A percentile compares a stretch with the other conserved stretches of the same genome.
Conservation (phyloP, 129 eudicot species). For the Scalesia atractyloides region DNA sequence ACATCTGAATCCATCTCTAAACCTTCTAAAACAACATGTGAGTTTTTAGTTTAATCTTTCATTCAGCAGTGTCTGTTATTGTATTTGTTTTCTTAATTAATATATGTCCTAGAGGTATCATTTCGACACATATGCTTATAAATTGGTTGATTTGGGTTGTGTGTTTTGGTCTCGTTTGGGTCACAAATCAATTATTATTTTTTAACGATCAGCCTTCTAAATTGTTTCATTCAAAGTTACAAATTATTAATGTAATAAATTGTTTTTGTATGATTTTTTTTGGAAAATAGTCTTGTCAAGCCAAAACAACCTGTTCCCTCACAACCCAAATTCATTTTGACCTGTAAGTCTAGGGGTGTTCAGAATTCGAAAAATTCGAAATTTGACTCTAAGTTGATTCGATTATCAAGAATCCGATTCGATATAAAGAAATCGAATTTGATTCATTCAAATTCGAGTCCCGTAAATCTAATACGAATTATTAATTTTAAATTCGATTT, state of each 20-base stretch:
- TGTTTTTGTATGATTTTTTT: not conserved
- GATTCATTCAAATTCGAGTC: too few species aligned
- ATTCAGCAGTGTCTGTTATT: constrained; percentile 2
- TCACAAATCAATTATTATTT: not conserved
- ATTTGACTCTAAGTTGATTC: too few species aligned
- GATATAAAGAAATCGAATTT: too few species aligned
- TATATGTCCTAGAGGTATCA: not conserved
- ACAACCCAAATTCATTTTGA: not conserved
- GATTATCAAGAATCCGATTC: too few species aligned
- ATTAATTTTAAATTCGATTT: too few species aligned
- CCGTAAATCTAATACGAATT: too few species aligned
- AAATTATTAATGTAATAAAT: not conserved
- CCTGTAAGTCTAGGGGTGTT: not conserved
- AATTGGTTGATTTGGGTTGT: not conserved
- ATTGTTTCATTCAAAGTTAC: not conserved
- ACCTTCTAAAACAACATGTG: constrained; percentile 55
- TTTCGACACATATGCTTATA: not conserved
- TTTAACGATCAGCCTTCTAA: not conserved
- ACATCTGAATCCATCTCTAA: constrained; percentile 35
- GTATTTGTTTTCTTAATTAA: not conserved
- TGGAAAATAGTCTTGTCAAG: not conserved
- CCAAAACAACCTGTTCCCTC: not conserved
- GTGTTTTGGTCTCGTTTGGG: not conserved
- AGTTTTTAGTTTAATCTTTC: constrained; percentile 27
- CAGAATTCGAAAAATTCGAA: too few species aligned